Evolutionary conservation across 805 yeast species (phyloP).

Genomic region (Kluyveromyces wickerhamii): DNA sequence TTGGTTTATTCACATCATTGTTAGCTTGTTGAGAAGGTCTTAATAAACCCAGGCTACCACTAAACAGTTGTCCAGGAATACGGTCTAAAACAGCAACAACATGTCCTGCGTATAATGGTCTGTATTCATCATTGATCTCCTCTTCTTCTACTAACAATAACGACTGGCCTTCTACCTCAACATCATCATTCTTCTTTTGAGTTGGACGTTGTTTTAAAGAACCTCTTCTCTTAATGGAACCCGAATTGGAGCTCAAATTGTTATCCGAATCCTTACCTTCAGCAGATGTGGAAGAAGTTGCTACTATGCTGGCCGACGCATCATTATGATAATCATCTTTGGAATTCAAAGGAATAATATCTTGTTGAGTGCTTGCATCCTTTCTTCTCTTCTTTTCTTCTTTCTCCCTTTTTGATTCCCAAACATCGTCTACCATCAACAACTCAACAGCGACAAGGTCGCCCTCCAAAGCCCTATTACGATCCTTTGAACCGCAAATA

Average conservation of each 20-base stretch:
- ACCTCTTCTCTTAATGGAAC: slow-evolving; percentile 58
- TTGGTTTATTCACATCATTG: slow-evolving; percentile 43
- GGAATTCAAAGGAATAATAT: slow-evolving; percentile 31
- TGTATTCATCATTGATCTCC: slow-evolving; percentile 84
- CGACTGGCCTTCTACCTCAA: slow-evolving; percentile 97
- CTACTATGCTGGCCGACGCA: slow-evolving; percentile 45
- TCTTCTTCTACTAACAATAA: slow-evolving; percentile 88
- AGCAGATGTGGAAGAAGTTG: slow-evolving; percentile 26
- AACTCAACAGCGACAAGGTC: slow-evolving; percentile 94
- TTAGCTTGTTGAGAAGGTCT: slow-evolving; percentile 94
- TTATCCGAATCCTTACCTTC: slow-evolving; percentile 32
- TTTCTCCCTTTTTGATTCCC: slow-evolving; percentile 93
- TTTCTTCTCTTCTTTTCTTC: slow-evolving; percentile 95
- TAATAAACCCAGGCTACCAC: slow-evolving; percentile 87
- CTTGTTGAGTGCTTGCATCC: slow-evolving; percentile 39
- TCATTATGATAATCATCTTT: slow-evolving; percentile 73
- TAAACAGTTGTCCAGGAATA: slow-evolving; percentile 91
- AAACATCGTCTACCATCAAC: slow-evolving; percentile 91
- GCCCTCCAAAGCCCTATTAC: slow-evolving; percentile 95
- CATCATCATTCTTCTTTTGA: slow-evolving; percentile 95
- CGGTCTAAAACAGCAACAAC: slow-evolving; percentile 97
- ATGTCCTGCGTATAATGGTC: slow-evolving; percentile 95
- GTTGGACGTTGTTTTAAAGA: slow-evolving; percentile 92
- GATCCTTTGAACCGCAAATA: slow-evolving; percentile 96
- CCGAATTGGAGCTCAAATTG: slow-evolving; percentile 29